Evolutionary conservation across 805 yeast genomes (phyloP), one percentile per base, ranked within the genome.

Genomic region (Wickerhamomyces xylosicus): DNA sequence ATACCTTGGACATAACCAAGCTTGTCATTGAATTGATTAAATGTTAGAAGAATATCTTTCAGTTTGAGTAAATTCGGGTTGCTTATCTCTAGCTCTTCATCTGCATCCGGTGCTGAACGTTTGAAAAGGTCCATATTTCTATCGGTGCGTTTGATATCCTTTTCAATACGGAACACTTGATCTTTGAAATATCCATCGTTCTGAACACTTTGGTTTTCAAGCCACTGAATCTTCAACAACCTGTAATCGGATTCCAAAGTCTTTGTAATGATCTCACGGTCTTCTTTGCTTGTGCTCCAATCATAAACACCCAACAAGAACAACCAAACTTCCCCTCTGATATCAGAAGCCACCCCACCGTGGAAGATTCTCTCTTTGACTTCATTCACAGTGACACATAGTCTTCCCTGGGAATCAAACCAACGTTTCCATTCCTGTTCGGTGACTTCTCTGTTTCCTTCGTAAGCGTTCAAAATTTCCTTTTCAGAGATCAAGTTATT

Each of bases 1-100:
- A 92, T 92, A 2, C 99, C 99, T 62, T 92, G 99, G 16, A 92
- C 95, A 53, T 92, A 92, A 1, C 98, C 98, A 48, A 92, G 61
- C 48, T 86, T 81, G 35, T 65, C 67, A 57, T 92, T 89, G 56
- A 79, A 71, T 58, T 84, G 87, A 57, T 92, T 90, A 53, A 82
- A 90, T 1, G 97, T 85, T 41, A 87, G 68, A 31, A 92, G 66
- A 44, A 92, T 82, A 49, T 83, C 87, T 48, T 85, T 72, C 63
- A 92, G 61, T 37, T 63, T 71, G 43, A 74, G 68, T 42, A 92
- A 64, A 58, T 92, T 87, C 10, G 85, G 79, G 56, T 92, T 92
- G 33, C 59, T 67, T 37, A 95, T 78, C 11, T 19, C 28, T 36
- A 38, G 69, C 27, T 56, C 63, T 10, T 48, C 58, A 4, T 49